Base-by-base conservation (phyloP, 129 eudicot species). In the Daucus carota region DNA sequence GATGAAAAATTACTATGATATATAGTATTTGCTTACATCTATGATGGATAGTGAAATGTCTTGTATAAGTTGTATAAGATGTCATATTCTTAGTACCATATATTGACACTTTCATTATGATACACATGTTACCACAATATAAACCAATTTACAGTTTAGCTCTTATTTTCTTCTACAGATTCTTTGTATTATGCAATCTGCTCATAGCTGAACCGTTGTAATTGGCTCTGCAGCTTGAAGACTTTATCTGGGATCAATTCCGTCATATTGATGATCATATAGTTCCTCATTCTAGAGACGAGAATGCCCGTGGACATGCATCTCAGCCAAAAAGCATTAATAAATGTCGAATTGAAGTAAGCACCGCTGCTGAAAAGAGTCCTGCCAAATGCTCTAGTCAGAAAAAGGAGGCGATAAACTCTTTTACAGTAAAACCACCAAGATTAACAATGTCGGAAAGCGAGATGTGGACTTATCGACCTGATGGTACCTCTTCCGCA, bases 221-320 rank as follows among this genome's bases (percentile, higher is more conserved):
- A 82, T 79, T 84, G 70, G 74, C 85, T 42, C 83, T 84, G 76
- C 90, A 93, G 98, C 83, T 93, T 44, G 97, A 87, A 84, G 96
- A 91, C 87, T 81, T 82, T 18, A 78, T 80, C 57, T 91, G 96
- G 99, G 99, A 89, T 79, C 93, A 89, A 40, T 79, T 87, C 76
- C 84, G 83, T 77, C 85, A 67, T 38, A 80, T 80, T 78, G 96
- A 86, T 60, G 99, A 94, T 75, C 97, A 94, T 82, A 94, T 88
- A 85, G 99, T 94, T 72, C 97, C 99, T 70, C 86, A 85, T 77
- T 85, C 87, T 36, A 43, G 77, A 63, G 78, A 76, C 36, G 81
- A 74, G 60, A 78, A 70, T 7, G 70, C 84, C 62, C 75, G 40
- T 79, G 87, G 73, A 81, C 80, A 45, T 81, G 77, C 86, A 72